phyloP scores from a whole-genome alignment of 345 rosid genomes.

The Salix arbutifolia region DNA sequence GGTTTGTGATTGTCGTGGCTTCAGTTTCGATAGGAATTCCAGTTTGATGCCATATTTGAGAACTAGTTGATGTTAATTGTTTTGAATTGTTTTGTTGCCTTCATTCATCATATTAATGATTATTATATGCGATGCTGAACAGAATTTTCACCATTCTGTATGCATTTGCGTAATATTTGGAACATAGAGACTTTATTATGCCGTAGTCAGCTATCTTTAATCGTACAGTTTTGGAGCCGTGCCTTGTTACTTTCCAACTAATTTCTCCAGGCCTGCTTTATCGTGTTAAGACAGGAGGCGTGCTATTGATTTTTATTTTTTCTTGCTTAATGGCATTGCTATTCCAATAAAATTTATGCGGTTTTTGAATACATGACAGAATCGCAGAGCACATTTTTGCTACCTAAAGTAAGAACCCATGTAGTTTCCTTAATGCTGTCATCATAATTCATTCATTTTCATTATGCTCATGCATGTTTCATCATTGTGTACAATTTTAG shows the following conservation, averaged over 20 bases:
- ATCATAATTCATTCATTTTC: background rate
- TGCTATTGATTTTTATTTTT: background rate
- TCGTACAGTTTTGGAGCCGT: background rate
- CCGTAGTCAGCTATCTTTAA: background rate
- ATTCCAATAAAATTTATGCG: background rate
- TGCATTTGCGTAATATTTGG: background rate
- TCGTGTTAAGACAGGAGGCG: background rate
- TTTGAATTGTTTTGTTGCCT: background rate
- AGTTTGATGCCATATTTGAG: background rate
- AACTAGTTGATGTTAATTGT: background rate
- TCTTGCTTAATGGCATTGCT: background rate
- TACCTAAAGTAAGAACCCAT: background rate
- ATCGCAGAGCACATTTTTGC: background rate
- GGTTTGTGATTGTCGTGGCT: background rate
- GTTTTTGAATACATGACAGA: background rate
- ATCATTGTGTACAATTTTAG: background rate
- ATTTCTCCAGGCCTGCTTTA: background rate
- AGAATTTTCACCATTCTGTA: background rate
- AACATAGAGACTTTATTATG: background rate
- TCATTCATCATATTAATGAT: background rate
- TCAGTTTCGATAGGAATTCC: background rate
- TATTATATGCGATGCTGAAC: background rate
- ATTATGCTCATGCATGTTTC: background rate
- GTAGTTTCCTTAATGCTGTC: background rate
- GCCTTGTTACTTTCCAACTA: background rate